Evolutionary conservation across 1,284 basidiomycete genomes (phyloP).

Genomic region (Sanghuangporus baumii): DNA sequence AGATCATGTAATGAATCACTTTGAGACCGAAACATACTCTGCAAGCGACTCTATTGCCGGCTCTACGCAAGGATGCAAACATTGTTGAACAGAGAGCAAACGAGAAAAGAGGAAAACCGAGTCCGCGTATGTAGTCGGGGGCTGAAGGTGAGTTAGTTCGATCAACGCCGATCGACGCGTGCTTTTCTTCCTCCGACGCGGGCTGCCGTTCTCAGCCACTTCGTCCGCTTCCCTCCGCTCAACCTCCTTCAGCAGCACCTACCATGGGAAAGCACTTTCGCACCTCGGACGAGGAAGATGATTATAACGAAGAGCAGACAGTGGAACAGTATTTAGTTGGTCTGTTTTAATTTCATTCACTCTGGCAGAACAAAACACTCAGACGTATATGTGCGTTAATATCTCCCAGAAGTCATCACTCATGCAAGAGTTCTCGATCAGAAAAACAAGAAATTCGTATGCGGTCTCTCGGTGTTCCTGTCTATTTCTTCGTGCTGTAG

Average conservation of each 20-base stretch:
- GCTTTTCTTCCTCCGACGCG: neutral
- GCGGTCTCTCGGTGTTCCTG: slow-evolving; percentile 37
- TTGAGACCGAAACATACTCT: neutral
- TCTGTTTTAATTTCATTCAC: neutral
- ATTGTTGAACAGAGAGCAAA: slow-evolving; percentile 34
- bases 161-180: neutral
- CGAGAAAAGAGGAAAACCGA: slow-evolving; percentile 15
- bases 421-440: slow-evolving; percentile 38
- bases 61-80: slow-evolving; percentile 59
- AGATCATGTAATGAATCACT: neutral
- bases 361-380: neutral
- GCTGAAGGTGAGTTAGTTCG: neutral
- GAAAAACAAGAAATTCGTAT: slow-evolving; percentile 17
- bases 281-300: neutral
- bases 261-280: slow-evolving; percentile 7
- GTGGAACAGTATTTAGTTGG: slow-evolving; percentile 7
- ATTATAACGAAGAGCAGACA: neutral
- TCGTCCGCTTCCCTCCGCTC: neutral
- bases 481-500: neutral
- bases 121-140: neutral
- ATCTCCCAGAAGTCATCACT: slow-evolving; percentile 45
- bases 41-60: slow-evolving; percentile 44
- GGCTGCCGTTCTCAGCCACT: neutral
- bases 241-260: slow-evolving; percentile 4
- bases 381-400: neutral